Percentiles rank a stretch among this genome's conserved stretches.
Conservation (phyloP, 2,329 filamentous ascomycete species). For the Geosmithia putterillii region DNA sequence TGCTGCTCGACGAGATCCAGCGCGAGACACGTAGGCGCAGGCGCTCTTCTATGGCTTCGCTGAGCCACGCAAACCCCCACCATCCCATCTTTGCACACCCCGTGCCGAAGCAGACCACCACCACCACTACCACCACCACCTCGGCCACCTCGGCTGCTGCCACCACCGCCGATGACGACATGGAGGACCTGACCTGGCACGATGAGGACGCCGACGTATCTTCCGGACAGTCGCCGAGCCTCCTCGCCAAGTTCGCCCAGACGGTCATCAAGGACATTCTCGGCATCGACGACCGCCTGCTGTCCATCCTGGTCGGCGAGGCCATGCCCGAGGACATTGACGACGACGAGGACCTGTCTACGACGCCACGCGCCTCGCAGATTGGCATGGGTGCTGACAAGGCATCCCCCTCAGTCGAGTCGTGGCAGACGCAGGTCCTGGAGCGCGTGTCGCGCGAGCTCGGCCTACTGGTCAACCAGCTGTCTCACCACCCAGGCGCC, state of each 20-base stretch:
- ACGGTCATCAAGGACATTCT: slow-evolving; percentile 82
- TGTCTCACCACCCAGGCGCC: slow-evolving; percentile 71
- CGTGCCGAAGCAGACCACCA: slow-evolving; percentile 1
- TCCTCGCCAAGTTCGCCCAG: slow-evolving; percentile 72
- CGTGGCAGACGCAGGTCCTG: slow-evolving; percentile 67
- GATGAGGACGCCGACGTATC: slow-evolving; percentile 33
- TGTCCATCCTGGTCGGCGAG: slow-evolving; percentile 83
- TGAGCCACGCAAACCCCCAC: slow-evolving; percentile 13
- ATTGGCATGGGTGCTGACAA: slow-evolving; percentile 15
- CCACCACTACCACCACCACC: too few species aligned
- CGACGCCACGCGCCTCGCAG: slow-evolving; percentile 32
- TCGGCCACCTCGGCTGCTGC: neutral
- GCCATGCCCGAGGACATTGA: slow-evolving; percentile 42
- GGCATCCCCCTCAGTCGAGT: slow-evolving; percentile 15
- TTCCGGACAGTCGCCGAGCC: slow-evolving; percentile 45
- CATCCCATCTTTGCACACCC: slow-evolving; percentile 14
- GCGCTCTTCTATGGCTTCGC: slow-evolving; percentile 40
- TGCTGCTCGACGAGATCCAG: slow-evolving; percentile 79
- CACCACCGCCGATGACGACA: slow-evolving; percentile 13
- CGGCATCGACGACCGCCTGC: slow-evolving; percentile 74
- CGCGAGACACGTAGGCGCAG: slow-evolving; percentile 64
- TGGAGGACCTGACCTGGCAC: slow-evolving; percentile 36
- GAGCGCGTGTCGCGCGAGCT: slow-evolving; percentile 81
- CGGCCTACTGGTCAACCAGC: slow-evolving; percentile 67
- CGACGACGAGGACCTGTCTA: slow-evolving; percentile 24